Evolutionary conservation across 1,284 basidiomycete species (phyloP).

Genomic region (Ganoderma multipileum): DNA sequence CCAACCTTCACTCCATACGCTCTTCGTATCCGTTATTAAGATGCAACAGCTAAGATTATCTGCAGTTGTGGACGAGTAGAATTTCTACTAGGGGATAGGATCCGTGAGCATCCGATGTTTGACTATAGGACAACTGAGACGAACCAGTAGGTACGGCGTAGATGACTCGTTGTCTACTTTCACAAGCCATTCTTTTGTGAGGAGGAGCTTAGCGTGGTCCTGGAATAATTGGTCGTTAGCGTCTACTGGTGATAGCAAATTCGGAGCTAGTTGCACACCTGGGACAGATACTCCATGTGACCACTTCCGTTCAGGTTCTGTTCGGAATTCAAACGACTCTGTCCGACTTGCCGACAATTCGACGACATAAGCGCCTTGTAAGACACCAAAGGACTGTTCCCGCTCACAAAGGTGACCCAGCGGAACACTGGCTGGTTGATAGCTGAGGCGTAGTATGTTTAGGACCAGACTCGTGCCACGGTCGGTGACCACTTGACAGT

Average conservation of each 20-base stretch:
- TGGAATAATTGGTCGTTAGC: slow-evolving; percentile 37
- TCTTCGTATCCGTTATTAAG: slow-evolving; percentile 75
- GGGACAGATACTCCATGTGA: slow-evolving; percentile 57
- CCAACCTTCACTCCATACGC: slow-evolving; percentile 77
- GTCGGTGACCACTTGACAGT: not conserved
- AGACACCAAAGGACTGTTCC: not conserved
- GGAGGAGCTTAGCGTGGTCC: slow-evolving; percentile 62
- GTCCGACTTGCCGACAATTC: slow-evolving; percentile 14
- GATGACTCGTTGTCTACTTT: slow-evolving; percentile 65
- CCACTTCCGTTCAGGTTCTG: slow-evolving; percentile 17
- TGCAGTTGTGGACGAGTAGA: slow-evolving; percentile 57
- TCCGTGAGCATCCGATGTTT: slow-evolving; percentile 7
- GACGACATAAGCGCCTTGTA: slow-evolving; percentile 2
- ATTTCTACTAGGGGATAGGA: slow-evolving; percentile 53
- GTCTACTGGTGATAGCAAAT: slow-evolving; percentile 12
- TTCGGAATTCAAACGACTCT: slow-evolving; percentile 2
- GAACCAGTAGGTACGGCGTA: slow-evolving; percentile 73
- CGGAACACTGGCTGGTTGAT: not conserved
- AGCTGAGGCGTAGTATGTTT: not conserved
- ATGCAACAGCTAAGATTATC: slow-evolving; percentile 63
- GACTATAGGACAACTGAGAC: slow-evolving; percentile 40
- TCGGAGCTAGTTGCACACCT: slow-evolving; percentile 47
- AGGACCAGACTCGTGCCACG: not conserved
- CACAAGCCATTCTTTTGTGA: slow-evolving; percentile 75
- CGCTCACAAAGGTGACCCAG: not conserved